Evolutionary conservation across 2,329 filamentous ascomycete genomes (phyloP), one percentile per base, ranked within the genome.

Genomic region (Cladosporium sp.): DNA sequence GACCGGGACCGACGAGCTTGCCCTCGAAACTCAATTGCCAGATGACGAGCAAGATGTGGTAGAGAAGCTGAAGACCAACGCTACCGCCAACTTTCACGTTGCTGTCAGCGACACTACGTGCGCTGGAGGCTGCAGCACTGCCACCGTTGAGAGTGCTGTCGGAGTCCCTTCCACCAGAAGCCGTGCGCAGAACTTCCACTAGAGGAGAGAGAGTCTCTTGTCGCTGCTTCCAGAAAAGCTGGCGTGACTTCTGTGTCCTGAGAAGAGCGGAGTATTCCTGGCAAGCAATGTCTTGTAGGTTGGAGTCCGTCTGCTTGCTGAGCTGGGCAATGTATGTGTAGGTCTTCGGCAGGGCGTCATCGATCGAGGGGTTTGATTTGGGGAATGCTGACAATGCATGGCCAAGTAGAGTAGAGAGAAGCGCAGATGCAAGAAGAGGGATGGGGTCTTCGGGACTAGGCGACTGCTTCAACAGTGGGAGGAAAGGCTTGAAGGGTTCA

Each of bases 21-120:
- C 84, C 87, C 77, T 98, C 95, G 71, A 99, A 99, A 76, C 93
- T 97, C 71, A 99, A 84, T 82, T 98, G 93, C 95, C 95, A 99
- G 66, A 99, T 82, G 14, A 96, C 93, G 60, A 99, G 85, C 26
- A 99, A 85, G 18, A 97, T 91, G 74, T 97, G 92, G 78, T 99
- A 99, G 49, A 99, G 85, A 49, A 98, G 86, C 78, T 99, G 95
- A 49, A 99, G 83, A 2, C 93, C 92, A 67, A 99, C 92, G 10
- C 93, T 93, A 59, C 93, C 92, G 54, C 89, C 80, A 49, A 85
- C 82, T 61, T 81, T 80, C 68, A 93, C 90, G 34, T 90, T 88
- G 65, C 87, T 85, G 62, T 88, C 89, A 68, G 85, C 84, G 71
- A 85, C 86, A 73, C 88, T 87, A 15, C 76, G 74, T 54, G 74